Evolutionary conservation across 805 yeast species (phyloP).

Genomic region (Kluyveromyces dobzhanskii): DNA sequence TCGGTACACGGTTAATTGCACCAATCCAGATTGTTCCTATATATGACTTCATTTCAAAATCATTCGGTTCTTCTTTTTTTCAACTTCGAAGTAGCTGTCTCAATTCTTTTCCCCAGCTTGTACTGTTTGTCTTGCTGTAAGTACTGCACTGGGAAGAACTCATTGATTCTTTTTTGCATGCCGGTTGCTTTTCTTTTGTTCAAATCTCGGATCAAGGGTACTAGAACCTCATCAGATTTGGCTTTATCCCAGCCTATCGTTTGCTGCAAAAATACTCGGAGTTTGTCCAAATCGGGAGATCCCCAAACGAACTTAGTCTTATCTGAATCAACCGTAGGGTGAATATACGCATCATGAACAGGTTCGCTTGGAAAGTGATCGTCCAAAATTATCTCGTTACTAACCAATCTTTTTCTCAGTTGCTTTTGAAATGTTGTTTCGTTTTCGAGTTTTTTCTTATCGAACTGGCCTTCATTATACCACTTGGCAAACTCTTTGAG

Average conservation of each 20-base stretch:
- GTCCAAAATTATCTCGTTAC: constrained; percentile 50
- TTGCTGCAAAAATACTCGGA: constrained; percentile 59
- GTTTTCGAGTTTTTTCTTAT: constrained; percentile 31
- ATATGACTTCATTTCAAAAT: no score
- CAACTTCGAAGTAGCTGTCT: constrained; percentile 46
- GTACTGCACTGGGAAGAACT: constrained; percentile 58
- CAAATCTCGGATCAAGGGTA: constrained; percentile 78
- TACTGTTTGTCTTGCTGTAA: constrained; percentile 39
- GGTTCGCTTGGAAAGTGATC: constrained; percentile 60
- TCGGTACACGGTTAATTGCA: no score
- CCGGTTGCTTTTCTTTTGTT: constrained; percentile 52
- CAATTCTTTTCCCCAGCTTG: constrained; percentile 52
- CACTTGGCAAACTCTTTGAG: constrained; percentile 33
- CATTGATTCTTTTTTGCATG: constrained; percentile 52
- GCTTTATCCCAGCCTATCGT: constrained; percentile 76
- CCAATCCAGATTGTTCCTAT: no score
- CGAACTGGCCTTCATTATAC: constrained; percentile 36
- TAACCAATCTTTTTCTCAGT: constrained; percentile 45
- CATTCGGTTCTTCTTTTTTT: constrained; percentile 19
- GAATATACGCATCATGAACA: constrained; percentile 64
- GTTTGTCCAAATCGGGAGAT: constrained; percentile 69
- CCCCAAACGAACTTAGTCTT: constrained; percentile 83
- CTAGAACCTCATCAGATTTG: constrained; percentile 69
- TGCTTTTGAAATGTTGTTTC: constrained; percentile 47
- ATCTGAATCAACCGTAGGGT: constrained; percentile 82